Evolutionary conservation across 2,329 filamentous ascomycete species (phyloP).

Genomic region (Venturia oleaginea): DNA sequence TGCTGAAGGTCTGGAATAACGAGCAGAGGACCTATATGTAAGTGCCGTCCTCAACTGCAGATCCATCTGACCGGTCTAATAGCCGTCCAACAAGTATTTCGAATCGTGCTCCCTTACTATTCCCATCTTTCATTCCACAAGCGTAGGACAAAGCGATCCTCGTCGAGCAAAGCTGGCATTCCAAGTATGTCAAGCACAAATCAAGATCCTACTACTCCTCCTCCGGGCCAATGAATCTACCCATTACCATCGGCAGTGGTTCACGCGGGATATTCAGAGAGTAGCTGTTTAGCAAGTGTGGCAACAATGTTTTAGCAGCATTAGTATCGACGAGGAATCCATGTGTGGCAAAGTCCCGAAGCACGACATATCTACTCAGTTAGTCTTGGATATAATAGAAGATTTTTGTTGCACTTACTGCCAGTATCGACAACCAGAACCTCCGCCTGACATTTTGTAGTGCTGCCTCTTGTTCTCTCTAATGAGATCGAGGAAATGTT

Average conservation of each 20-base stretch:
- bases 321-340: not conserved
- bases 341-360: not conserved
- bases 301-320: not conserved
- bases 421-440: not conserved
- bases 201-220: too few relatives aligned
- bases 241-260: too few relatives aligned
- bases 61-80: not conserved
- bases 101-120: too few relatives aligned
- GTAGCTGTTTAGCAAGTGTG: not conserved
- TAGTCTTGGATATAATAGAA: not conserved
- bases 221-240: not conserved
- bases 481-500: not conserved
- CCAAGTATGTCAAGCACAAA: too few relatives aligned
- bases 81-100: too few relatives aligned
- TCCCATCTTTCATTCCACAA: not conserved
- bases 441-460: not conserved
- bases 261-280: too few relatives aligned
- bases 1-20: not conserved
- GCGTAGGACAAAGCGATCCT: not conserved
- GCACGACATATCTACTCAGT: not conserved
- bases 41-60: not conserved
- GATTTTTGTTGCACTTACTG: not conserved
- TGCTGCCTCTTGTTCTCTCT: not conserved
- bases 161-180: not conserved
- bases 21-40: not conserved